Conservation (phyloP, 768 basidiomycete genomes). For the Russula dissimulans region DNA sequence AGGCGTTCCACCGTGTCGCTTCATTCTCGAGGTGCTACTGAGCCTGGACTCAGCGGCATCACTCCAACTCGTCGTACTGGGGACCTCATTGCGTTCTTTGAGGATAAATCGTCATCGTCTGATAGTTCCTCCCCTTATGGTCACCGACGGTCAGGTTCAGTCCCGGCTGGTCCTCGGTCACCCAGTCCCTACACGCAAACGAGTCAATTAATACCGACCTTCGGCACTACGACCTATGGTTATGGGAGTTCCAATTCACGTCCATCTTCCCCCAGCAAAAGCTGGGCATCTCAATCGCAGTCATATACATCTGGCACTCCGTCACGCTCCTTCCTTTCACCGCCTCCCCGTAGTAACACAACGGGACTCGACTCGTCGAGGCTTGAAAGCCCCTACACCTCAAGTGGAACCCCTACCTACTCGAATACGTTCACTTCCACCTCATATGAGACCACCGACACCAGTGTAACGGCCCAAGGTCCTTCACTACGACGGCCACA, state of each 20-base stretch:
- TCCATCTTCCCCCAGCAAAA: slow-evolving; percentile 41
- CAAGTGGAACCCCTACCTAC: slow-evolving; percentile 23
- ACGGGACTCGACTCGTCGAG: slow-evolving; percentile 27
- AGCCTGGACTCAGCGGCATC: slow-evolving; percentile 33
- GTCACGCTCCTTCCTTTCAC: slow-evolving; percentile 38
- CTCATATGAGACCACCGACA: slow-evolving; percentile 28
- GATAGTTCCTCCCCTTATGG: slow-evolving; percentile 23
- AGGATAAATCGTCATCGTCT: slow-evolving; percentile 40
- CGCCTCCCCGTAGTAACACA: slow-evolving; percentile 30
- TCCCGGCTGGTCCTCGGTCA: slow-evolving; percentile 30
- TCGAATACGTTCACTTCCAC: slow-evolving; percentile 36
- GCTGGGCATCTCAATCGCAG: slow-evolving; percentile 28
- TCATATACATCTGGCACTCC: slow-evolving; percentile 18
- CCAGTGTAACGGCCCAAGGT: slow-evolving; percentile 31
- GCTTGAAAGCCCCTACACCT: slow-evolving; percentile 26
- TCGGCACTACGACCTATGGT: slow-evolving; percentile 30
- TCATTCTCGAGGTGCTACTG: slow-evolving; percentile 52
- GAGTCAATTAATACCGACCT: slow-evolving; percentile 34
- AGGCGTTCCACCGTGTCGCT: slow-evolving; percentile 32
- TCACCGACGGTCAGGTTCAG: slow-evolving; percentile 49
- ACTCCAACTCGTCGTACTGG: slow-evolving; percentile 48
- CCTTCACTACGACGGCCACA: slow-evolving; percentile 53
- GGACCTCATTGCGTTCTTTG: slow-evolving; percentile 70
- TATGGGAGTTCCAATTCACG: slow-evolving; percentile 35
- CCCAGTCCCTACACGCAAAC: slow-evolving; percentile 31